These are phyloP conservation scores for Aspergillus mulundensis DNA, from an alignment of 495 filamentous ascomycete genomes.

Conservation along the genomic window DNA sequence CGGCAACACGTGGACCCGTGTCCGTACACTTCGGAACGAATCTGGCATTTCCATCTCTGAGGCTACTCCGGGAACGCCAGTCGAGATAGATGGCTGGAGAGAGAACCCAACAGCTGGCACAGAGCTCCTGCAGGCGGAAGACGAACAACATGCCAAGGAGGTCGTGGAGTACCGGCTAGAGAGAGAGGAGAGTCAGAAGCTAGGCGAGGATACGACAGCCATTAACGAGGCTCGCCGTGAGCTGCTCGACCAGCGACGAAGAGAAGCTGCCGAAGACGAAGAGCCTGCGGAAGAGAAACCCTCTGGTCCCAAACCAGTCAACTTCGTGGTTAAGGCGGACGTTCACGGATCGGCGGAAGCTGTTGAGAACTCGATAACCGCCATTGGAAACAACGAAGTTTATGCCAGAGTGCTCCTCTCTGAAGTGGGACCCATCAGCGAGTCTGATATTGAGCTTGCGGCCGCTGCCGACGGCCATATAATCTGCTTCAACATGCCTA, in stretches of 20 bases:
- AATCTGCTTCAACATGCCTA: slow-evolving; percentile 79
- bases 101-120: slow-evolving; percentile 88
- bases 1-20: slow-evolving; percentile 76
- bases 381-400: slow-evolving; percentile 80
- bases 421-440: slow-evolving; percentile 70
- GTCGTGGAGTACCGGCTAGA: slow-evolving; percentile 76
- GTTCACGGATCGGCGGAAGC: slow-evolving; percentile 92
- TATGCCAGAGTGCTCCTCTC: slow-evolving; percentile 70
- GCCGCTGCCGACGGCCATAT: slow-evolving; percentile 65
- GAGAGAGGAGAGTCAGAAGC: slow-evolving; percentile 53
- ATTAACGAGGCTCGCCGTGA: slow-evolving; percentile 68
- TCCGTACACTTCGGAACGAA: slow-evolving; percentile 81
- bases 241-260: slow-evolving; percentile 55
- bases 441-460: slow-evolving; percentile 87
- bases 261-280: slow-evolving; percentile 28
- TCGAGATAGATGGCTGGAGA: slow-evolving; percentile 91
- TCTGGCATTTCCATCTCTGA: slow-evolving; percentile 65
- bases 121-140: slow-evolving; percentile 74
- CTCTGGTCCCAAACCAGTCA: slow-evolving; percentile 58
- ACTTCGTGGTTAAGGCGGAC: slow-evolving; percentile 88
- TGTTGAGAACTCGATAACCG: slow-evolving; percentile 65
- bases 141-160: slow-evolving; percentile 73
- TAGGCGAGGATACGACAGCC: slow-evolving; percentile 66
- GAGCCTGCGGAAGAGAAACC: slow-evolving; percentile 23
- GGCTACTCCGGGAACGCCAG: slow-evolving; percentile 83